phyloP scores from a whole-genome alignment of 495 filamentous ascomycete species.

The Xylaria grammica region DNA sequence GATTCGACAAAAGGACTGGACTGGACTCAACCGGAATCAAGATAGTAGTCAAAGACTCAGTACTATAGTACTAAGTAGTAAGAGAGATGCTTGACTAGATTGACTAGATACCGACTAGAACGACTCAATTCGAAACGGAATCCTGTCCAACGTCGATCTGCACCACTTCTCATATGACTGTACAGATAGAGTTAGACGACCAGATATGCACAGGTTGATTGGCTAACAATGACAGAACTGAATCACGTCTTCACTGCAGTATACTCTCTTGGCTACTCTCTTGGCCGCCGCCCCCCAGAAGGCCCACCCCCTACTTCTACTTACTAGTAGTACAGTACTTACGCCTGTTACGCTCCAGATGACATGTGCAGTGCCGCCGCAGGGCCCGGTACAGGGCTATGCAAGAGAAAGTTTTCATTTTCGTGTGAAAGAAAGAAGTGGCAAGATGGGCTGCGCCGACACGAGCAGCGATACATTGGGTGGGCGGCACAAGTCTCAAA shows the following conservation, averaged over 20 bases:
- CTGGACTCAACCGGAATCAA: no score
- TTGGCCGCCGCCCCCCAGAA: no score
- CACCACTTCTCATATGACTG: neutral
- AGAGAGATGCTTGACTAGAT: no score
- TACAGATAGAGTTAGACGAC: neutral
- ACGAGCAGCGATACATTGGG: slow-evolving; percentile 1
- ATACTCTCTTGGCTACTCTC: no score
- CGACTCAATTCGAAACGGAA: slow-evolving; percentile 9
- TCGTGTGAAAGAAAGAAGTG: neutral
- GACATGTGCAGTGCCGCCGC: neutral
- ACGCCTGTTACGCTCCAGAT: neutral
- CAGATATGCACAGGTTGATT: neutral
- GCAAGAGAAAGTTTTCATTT: neutral
- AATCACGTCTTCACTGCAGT: slow-evolving; percentile 4
- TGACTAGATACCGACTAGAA: no score
- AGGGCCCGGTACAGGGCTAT: neutral
- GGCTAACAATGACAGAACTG: slow-evolving; percentile 18
- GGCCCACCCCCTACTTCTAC: no score
- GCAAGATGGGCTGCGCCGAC: slow-evolving; percentile 11
- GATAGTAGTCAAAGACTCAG: no score
- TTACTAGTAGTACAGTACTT: no score
- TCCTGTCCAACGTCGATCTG: slow-evolving; percentile 13
- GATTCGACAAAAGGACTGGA: no score
- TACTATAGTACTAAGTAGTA: no score
- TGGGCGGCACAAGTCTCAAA: neutral